Conservation (phyloP, 306 rosid species). For the Sechiopsis laciniata region DNA sequence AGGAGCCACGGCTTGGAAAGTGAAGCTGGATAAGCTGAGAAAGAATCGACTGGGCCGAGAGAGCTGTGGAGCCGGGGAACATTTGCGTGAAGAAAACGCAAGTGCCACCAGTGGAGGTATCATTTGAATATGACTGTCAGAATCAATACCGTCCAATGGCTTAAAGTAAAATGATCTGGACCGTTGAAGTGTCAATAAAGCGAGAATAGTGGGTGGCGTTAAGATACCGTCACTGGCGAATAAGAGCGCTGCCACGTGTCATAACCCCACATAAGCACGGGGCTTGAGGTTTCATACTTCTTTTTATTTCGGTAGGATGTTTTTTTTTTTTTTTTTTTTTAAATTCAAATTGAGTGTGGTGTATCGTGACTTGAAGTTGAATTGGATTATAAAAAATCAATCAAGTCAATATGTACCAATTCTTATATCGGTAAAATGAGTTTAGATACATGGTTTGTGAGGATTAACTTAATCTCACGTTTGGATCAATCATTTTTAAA, state of each 20-base stretch:
- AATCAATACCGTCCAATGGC: constrained; percentile 6
- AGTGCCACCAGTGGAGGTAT: constrained; percentile 1
- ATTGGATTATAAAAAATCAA: no score
- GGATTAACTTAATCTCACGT: no score
- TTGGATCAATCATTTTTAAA: no score
- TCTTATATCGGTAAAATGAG: no score
- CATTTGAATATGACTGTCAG: background rate
- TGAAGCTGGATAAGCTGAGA: background rate
- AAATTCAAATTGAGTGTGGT: no score
- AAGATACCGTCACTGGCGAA: constrained; percentile 1
- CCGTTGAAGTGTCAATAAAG: constrained; percentile 10
- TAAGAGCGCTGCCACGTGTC: constrained; percentile 5
- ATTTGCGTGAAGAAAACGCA: constrained; percentile 12
- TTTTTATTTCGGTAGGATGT: no score
- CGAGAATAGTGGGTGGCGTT: background rate
- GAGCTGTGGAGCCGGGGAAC: background rate
- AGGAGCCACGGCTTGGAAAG: background rate
- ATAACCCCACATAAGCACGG: background rate
- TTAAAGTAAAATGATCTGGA: background rate
- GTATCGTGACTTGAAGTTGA: no score
- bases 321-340: no score
- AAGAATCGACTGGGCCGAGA: background rate
- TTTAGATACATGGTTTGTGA: no score
- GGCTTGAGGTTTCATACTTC: background rate
- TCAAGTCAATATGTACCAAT: no score